Base-by-base conservation (phyloP, 2,329 filamentous ascomycete species). In the Grosmannia huntii region DNA sequence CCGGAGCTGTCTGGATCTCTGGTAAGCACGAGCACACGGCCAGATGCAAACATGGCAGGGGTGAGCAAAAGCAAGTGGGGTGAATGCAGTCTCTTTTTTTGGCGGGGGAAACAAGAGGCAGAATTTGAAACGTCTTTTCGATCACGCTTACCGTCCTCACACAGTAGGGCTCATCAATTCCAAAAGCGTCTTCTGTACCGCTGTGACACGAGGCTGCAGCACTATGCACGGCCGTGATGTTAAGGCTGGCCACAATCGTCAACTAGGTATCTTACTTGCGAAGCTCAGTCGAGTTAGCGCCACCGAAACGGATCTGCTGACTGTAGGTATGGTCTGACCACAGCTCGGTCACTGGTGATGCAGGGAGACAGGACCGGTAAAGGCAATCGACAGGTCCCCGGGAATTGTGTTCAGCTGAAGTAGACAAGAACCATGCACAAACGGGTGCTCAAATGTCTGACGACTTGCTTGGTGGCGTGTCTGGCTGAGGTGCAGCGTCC, bases 1-100 rank as follows among this genome's bases (percentile, higher is more conserved):
- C 16, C 25, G n/a, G 25, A 16, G 28, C 9, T 11, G 50, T 21
- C 25, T n/a, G n/a, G 19, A 19, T 10, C 23, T 54, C 12, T 38
- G 5, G 21, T 41, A 23, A 54, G 53, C 21, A 44, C 28, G 12
- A 46, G 49, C 52, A 57, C 60, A 60, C 57, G 60, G 46, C 59
- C 59, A 62, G 57, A 60, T 14, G 46, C 21, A 27, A 25, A 27
- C 11, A 11, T 27, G 46, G 19, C 19, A n/a, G 41, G 16, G 41
- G 41, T 9, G 16, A 28, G 6, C 23, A 28, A n/a, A 25, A 50
- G 48, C 12, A 19, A 25, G 48, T 10, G 48, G 48, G 46, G 7
- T 25, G 25, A 50, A 28, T 27, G 25, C 25, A 14, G 48, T 28
- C 16, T 44, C 6, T 44, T 38, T 46, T 49, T 50, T 25, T 5